phyloP scores from a whole-genome alignment of 208 protist genomes.

The Leishmania tropica region DNA sequence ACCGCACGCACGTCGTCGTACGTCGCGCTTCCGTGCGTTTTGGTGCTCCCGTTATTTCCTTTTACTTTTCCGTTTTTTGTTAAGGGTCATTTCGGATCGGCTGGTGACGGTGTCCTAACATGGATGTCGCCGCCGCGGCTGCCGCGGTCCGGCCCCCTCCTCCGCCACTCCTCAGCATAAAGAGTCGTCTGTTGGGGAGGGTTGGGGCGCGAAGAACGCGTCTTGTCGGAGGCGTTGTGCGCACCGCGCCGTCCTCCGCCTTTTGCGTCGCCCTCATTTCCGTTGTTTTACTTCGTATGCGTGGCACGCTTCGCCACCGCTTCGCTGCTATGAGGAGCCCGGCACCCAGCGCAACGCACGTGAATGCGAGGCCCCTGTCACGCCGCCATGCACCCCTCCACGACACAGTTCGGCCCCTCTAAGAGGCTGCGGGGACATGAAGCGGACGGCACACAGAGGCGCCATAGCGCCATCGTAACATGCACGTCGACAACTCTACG shows the following conservation, averaged over 20 bases:
- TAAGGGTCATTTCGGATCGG: background rate
- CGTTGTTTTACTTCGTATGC: background rate
- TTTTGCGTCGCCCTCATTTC: background rate
- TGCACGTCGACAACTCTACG: conserved; percentile 49
- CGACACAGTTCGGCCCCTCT: background rate
- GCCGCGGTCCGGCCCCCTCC: background rate
- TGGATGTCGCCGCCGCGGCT: background rate
- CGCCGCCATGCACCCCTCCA: background rate
- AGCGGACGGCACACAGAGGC: conserved; percentile 7
- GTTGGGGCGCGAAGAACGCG: background rate
- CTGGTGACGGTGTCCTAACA: background rate
- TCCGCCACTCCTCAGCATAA: background rate
- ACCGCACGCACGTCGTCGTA: background rate
- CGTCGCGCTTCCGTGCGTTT: background rate
- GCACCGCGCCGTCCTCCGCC: background rate
- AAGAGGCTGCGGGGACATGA: background rate
- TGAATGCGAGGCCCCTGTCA: background rate
- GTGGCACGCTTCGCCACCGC: background rate
- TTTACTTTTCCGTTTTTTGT: background rate
- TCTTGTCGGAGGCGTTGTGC: background rate
- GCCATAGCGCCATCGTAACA: background rate
- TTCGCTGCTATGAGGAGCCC: background rate
- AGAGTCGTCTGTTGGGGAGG: background rate
- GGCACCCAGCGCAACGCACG: background rate
- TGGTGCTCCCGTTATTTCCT: background rate